These are phyloP conservation scores for Plasmodium chabaudi DNA, from an alignment of 169 alveolate species.

Conservation along the genomic window DNA sequence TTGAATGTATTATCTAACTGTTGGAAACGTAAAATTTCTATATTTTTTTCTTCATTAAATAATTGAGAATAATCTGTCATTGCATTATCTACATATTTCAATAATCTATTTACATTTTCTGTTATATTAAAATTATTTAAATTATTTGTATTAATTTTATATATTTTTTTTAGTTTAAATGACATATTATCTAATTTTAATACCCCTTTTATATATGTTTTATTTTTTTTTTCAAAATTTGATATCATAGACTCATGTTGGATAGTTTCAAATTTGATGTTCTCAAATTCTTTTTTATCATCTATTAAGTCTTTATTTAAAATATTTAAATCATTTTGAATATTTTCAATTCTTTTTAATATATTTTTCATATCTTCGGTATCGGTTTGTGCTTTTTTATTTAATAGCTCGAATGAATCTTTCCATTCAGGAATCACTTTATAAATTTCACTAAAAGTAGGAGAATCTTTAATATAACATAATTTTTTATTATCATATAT, in stretches of 20 bases:
- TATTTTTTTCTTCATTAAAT: slow-evolving; percentile 25
- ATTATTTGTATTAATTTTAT: slow-evolving; percentile 46
- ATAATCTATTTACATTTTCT: slow-evolving; percentile 43
- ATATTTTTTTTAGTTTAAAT: slow-evolving; percentile 37
- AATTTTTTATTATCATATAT: slow-evolving; percentile 59
- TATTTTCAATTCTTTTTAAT: slow-evolving; percentile 48
- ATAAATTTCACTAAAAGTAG: slow-evolving; percentile 43
- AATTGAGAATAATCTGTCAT: slow-evolving; percentile 27
- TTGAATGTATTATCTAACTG: slow-evolving; percentile 18
- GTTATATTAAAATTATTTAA: slow-evolving; percentile 43
- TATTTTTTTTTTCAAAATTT: slow-evolving; percentile 52
- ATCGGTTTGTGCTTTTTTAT: slow-evolving; percentile 62
- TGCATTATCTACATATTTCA: slow-evolving; percentile 42
- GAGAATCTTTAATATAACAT: slow-evolving; percentile 69
- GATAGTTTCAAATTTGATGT: slow-evolving; percentile 71
- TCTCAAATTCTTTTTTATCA: slow-evolving; percentile 73
- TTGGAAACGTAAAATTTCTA: slow-evolving; percentile 66
- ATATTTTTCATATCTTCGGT: slow-evolving; percentile 72
- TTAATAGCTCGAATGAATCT: slow-evolving; percentile 48
- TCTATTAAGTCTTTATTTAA: slow-evolving; percentile 53
- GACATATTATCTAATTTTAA: slow-evolving; percentile 65
- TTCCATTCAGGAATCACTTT: slow-evolving; percentile 73
- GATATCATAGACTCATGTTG: slow-evolving; percentile 61
- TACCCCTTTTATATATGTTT: slow-evolving; percentile 59
- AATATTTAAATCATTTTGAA: slow-evolving; percentile 44